A percentile compares a stretch with the other conserved stretches of the same genome.
Conservation (phyloP, 1,139 yeast genomes). For the Fermentozyma sake region DNA sequence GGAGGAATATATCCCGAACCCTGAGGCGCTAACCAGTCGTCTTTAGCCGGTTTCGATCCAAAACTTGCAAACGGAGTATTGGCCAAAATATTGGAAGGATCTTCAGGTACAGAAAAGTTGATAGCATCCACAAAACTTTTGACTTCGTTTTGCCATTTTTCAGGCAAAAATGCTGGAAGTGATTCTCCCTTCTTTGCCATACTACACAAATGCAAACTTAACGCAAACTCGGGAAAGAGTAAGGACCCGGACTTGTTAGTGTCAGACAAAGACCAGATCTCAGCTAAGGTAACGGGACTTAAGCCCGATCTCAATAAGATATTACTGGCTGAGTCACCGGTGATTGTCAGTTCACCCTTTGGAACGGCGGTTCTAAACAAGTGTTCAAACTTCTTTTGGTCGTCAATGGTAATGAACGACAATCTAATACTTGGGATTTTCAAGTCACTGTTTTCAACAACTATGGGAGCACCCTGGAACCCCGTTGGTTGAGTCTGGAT, state of each 20-base stretch:
- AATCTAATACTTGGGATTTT: conserved; percentile 68
- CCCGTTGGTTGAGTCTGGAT: conserved; percentile 39
- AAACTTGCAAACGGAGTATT: conserved; percentile 43
- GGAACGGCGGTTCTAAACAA: conserved; percentile 75
- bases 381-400: conserved; percentile 81
- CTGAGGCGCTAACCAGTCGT: conserved; percentile 30
- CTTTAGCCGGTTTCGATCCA: conserved; percentile 13
- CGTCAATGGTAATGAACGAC: conserved; percentile 79
- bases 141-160: conserved; percentile 76
- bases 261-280: conserved; percentile 86
- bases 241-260: conserved; percentile 81
- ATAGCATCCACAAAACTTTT: conserved; percentile 84
- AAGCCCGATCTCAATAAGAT: conserved; percentile 79
- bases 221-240: conserved; percentile 90
- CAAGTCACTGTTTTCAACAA: conserved; percentile 31
- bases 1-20: conserved; percentile 20
- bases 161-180: conserved; percentile 70
- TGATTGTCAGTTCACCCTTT: conserved; percentile 70
- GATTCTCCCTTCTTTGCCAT: conserved; percentile 71
- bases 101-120: conserved; percentile 71
- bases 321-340: conserved; percentile 74
- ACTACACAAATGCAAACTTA: conserved; percentile 86
- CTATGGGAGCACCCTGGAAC: conserved; percentile 22
- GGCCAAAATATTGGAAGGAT: conserved; percentile 37
- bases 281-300: conserved; percentile 71